A percentile compares a stretch with the other conserved stretches of the same genome.
phyloP scores from a whole-genome alignment of 2,329 filamentous ascomycete species.

The Passalora sequoiae region DNA sequence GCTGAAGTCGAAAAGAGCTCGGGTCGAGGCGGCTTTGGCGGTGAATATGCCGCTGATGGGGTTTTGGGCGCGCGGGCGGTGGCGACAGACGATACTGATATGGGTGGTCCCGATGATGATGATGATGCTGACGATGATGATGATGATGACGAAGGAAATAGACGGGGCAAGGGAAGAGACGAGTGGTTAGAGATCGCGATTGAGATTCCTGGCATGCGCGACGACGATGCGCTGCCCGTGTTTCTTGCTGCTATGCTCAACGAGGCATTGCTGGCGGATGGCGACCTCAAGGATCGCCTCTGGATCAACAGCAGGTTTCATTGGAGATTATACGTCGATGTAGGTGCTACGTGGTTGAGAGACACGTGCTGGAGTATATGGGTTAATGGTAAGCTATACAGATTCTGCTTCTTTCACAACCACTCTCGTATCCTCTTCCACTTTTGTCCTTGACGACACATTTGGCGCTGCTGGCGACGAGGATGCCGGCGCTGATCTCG shows the following conservation, averaged over 20 bases:
- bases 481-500: constrained; percentile 77
- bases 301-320: constrained; percentile 89
- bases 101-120: constrained; percentile 35
- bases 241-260: constrained; percentile 83
- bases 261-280: constrained; percentile 75
- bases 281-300: constrained; percentile 61
- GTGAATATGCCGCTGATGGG: constrained; percentile 7
- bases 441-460: constrained; percentile 90
- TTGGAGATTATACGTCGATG: constrained; percentile 94
- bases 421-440: constrained; percentile 86
- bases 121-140: constrained; percentile 41
- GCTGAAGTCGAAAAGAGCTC: constrained; percentile 79
- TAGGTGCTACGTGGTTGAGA: constrained; percentile 46
- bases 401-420: constrained; percentile 90
- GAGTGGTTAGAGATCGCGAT: constrained; percentile 85
- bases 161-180: constrained; percentile 47
- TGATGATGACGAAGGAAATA: constrained; percentile 28
- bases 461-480: constrained; percentile 82
- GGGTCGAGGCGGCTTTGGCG: constrained; percentile 21
- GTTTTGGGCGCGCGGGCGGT: constrained; percentile 13
- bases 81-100: constrained; percentile 15
- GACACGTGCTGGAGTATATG: background rate
- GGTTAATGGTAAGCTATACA: constrained; percentile 35
- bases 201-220: constrained; percentile 83
- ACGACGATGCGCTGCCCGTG: constrained; percentile 84